These are phyloP conservation scores for Akanthomyces muscarius DNA, from an alignment of 2,329 filamentous ascomycete genomes.

Conservation along the genomic window DNA sequence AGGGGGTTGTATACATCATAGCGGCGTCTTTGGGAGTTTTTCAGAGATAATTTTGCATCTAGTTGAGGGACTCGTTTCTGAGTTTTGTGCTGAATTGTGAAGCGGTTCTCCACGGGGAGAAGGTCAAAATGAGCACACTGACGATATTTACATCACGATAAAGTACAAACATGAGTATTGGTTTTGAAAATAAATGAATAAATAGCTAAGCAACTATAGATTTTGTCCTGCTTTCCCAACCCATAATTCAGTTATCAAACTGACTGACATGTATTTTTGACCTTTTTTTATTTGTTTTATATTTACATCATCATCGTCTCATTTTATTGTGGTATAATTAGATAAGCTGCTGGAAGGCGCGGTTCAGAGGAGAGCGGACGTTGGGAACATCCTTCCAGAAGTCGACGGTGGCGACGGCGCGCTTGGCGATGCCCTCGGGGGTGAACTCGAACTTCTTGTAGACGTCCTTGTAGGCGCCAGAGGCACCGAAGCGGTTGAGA, in stretches of 20 bases:
- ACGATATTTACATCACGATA: background rate
- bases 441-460: constrained; percentile 99
- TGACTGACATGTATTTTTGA: background rate
- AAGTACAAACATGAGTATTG: background rate
- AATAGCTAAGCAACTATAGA: background rate
- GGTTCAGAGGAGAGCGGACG: constrained; percentile 92
- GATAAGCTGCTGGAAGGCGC: constrained; percentile 95
- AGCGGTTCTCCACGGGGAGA: background rate
- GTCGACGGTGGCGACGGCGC: constrained; percentile 83
- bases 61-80: background rate
- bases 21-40: constrained; percentile 19
- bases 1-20: constrained; percentile 14
- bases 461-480: constrained; percentile 94
- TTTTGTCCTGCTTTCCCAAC: background rate
- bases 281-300: background rate
- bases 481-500: constrained; percentile 97
- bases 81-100: background rate
- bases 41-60: constrained; percentile 14
- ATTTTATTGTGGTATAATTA: constrained; percentile 45
- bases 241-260: background rate
- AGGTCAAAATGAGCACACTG: background rate
- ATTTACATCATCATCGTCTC: background rate
- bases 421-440: constrained; percentile 92
- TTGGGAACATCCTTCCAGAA: constrained; percentile 95
- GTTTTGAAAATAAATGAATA: background rate